Percentiles rank a stretch among this genome's conserved stretches.
Conservation (phyloP, 2,329 filamentous ascomycete genomes). For the Diaporthe sp. region DNA sequence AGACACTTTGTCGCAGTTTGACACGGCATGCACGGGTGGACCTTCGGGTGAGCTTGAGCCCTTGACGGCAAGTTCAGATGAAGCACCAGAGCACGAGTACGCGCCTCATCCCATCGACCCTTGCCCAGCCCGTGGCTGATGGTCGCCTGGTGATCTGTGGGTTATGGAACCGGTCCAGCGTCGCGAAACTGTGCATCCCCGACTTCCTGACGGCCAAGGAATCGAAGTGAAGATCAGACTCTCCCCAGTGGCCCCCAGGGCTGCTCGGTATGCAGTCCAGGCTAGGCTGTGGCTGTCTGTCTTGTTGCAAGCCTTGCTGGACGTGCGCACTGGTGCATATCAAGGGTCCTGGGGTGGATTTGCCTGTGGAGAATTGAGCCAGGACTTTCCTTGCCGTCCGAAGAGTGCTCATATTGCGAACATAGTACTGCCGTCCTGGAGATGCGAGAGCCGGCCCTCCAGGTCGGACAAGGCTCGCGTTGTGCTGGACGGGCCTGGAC, state of each 20-base stretch:
- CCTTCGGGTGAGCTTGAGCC: slow-evolving; percentile 8
- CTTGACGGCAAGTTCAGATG: slow-evolving; percentile 23
- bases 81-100: slow-evolving; percentile 11
- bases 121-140: slow-evolving; percentile 16
- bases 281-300: slow-evolving; percentile 2
- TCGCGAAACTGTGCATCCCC: slow-evolving; percentile 27
- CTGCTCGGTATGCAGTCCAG: neutral
- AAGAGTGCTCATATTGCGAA: neutral
- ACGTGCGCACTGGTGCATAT: neutral
- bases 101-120: slow-evolving; percentile 25
- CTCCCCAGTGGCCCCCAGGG: slow-evolving; percentile 6
- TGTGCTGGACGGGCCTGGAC: neutral
- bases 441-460: neutral
- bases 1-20: slow-evolving; percentile 15
- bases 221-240: slow-evolving; percentile 27
- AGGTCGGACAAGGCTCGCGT: neutral
- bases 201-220: slow-evolving; percentile 21
- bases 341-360: slow-evolving; percentile 8
- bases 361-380: neutral
- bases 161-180: slow-evolving; percentile 21
- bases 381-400: slow-evolving; percentile 2
- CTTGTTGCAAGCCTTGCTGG: slow-evolving; percentile 10
- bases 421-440: neutral
- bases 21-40: slow-evolving; percentile 18
- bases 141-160: slow-evolving; percentile 25